Evolutionary conservation across 1,139 yeast species (phyloP).

Genomic region (Hanseniaspora gamundiae): DNA sequence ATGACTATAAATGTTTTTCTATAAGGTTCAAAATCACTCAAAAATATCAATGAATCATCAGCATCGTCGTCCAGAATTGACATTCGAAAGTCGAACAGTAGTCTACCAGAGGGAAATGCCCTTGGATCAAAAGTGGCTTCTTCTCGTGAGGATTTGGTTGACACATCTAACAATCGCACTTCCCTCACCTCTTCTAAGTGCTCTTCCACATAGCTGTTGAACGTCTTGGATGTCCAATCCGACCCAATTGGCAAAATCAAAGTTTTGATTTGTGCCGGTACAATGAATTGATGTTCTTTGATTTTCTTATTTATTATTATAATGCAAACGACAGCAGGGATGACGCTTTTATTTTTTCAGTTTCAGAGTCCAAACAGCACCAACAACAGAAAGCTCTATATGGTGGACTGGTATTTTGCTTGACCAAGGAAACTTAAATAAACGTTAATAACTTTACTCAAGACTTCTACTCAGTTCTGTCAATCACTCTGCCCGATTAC

Average conservation of each 20-base stretch:
- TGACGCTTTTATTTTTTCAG: too few species aligned
- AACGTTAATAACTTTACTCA: too few species aligned
- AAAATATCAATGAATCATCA: slow-evolving; percentile 41
- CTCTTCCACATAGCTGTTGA: slow-evolving; percentile 32
- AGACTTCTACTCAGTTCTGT: too few species aligned
- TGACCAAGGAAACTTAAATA: too few species aligned
- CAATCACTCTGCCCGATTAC: too few species aligned
- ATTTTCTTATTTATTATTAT: not conserved
- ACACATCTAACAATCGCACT: slow-evolving; percentile 61
- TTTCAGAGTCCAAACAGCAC: too few species aligned
- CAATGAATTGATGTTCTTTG: slow-evolving; percentile 28
- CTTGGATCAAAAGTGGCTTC: slow-evolving; percentile 68
- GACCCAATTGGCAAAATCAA: slow-evolving; percentile 59
- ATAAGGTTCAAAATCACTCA: slow-evolving; percentile 84
- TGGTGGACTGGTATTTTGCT: too few species aligned
- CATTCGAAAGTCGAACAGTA: slow-evolving; percentile 31
- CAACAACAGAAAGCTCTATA: too few species aligned
- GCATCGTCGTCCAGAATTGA: slow-evolving; percentile 35
- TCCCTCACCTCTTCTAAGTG: slow-evolving; percentile 43
- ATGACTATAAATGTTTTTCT: slow-evolving; percentile 60
- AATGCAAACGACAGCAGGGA: too few species aligned
- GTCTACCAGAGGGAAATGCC: slow-evolving; percentile 65
- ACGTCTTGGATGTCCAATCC: slow-evolving; percentile 36
- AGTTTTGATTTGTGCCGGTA: slow-evolving; percentile 57
- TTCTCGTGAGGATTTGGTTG: slow-evolving; percentile 36